phyloP scores from a whole-genome alignment of 441 rosid genomes.

The Viola pubescens region DNA sequence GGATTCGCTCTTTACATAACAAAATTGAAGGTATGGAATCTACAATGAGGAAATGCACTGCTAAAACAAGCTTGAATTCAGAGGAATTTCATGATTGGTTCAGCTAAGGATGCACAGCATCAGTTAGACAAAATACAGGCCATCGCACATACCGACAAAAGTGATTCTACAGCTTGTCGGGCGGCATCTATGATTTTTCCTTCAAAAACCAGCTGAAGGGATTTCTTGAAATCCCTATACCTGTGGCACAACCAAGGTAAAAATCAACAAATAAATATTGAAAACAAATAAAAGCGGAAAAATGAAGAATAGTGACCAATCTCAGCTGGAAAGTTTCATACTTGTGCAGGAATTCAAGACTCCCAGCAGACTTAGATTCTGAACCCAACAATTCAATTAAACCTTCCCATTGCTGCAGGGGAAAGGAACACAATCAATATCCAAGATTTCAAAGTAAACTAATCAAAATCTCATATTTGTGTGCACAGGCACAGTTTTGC shows the following conservation, averaged over 20 bases:
- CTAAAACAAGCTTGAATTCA: too few species aligned
- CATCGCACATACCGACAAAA: conserved; percentile 47
- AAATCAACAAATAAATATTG: conserved; percentile 1
- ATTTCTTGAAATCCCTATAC: conserved; percentile 92
- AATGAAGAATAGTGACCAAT: neutral
- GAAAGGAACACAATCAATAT: conserved; percentile 7
- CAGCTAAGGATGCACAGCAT: too few species aligned
- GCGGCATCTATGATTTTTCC: conserved; percentile 54
- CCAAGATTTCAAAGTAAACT: neutral
- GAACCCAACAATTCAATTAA: conserved; percentile 75
- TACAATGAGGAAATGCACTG: too few species aligned
- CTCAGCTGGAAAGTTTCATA: conserved; percentile 21
- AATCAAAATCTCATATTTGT: too few species aligned
- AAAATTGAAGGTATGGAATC: neutral
- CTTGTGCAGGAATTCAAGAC: conserved; percentile 91
- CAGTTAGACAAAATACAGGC: neutral
- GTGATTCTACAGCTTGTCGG: conserved; percentile 62
- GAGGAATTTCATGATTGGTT: too few species aligned
- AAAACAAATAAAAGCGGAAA: neutral
- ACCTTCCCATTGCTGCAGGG: conserved; percentile 93
- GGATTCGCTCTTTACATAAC: neutral
- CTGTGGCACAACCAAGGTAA: conserved; percentile 28
- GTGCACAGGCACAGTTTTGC: too few species aligned
- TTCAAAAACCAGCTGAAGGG: conserved; percentile 48
- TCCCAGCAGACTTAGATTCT: conserved; percentile 67